phyloP scores from a whole-genome alignment of 2,329 filamentous ascomycete genomes.

The Myrmaecium sp. region DNA sequence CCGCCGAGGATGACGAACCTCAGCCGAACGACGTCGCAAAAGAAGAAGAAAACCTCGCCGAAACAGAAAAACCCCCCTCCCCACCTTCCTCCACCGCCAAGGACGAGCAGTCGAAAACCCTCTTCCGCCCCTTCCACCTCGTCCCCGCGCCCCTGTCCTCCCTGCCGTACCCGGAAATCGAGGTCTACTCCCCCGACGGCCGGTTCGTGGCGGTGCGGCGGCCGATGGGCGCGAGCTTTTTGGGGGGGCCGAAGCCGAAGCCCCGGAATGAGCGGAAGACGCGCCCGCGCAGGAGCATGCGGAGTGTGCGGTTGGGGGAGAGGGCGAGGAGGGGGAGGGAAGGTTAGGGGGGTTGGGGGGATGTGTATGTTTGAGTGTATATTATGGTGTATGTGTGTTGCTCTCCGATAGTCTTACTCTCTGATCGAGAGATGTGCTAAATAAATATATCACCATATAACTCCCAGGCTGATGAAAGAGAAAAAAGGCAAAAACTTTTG shows the following conservation, averaged over 20 bases:
- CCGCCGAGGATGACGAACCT: conserved; percentile 32
- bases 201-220: conserved; percentile 50
- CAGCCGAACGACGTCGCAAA: conserved; percentile 12
- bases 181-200: conserved; percentile 77
- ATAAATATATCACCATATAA: too few species aligned
- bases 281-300: conserved; percentile 55
- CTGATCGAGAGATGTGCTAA: too few species aligned
- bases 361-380: too few species aligned
- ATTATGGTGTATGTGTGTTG: too few species aligned
- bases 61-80: conserved; percentile 6
- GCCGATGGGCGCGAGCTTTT: conserved; percentile 56
- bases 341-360: too few species aligned
- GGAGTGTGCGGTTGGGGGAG: conserved; percentile 24
- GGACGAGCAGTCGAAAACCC: background rate
- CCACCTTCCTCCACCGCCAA: background rate
- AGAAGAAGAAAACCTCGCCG: conserved; percentile 5
- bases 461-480: too few species aligned
- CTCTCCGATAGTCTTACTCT: too few species aligned
- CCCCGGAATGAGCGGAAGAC: conserved; percentile 31
- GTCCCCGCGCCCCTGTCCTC: too few species aligned
- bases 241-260: conserved; percentile 37
- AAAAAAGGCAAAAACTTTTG: too few species aligned
- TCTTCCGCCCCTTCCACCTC: too few species aligned
- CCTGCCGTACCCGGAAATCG: conserved; percentile 49
- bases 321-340: too few species aligned